These are phyloP conservation scores for Trichoderma sp. DNA, from an alignment of 2,329 filamentous ascomycete genomes.

Conservation along the genomic window DNA sequence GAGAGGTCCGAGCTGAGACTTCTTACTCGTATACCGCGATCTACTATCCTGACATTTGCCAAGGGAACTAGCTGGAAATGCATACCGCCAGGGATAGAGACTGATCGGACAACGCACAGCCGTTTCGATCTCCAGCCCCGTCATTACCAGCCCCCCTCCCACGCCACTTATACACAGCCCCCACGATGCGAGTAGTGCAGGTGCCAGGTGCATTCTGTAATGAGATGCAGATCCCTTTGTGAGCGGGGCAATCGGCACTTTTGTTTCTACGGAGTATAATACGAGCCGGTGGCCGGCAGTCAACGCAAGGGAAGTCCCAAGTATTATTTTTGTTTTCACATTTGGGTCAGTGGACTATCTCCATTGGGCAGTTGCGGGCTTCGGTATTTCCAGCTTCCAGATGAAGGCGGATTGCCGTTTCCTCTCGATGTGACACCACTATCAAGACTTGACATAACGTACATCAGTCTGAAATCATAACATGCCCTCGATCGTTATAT, in stretches of 20 bases:
- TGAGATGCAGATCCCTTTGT: neutral
- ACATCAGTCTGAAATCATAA: neutral
- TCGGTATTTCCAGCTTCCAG: neutral
- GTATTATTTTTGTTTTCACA: neutral
- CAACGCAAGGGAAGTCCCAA: neutral
- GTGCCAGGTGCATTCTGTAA: neutral
- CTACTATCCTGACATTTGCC: neutral
- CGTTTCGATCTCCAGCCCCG: neutral
- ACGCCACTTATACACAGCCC: neutral
- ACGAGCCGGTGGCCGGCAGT: neutral
- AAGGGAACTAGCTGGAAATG: neutral
- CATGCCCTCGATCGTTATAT: neutral
- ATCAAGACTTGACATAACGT: neutral
- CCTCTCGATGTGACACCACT: neutral
- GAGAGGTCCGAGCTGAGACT: neutral
- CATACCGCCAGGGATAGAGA: neutral
- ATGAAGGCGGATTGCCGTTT: slow-evolving; percentile 8
- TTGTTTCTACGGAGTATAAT: neutral
- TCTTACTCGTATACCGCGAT: neutral
- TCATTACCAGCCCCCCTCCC: neutral
- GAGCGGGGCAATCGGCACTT: slow-evolving; percentile 10
- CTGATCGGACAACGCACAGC: neutral
- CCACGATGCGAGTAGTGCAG: neutral
- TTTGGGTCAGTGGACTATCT: neutral
- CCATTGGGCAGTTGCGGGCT: neutral